These are phyloP conservation scores for Pascua sp. DNA, from an alignment of 1,284 basidiomycete genomes.

Conservation along the genomic window DNA sequence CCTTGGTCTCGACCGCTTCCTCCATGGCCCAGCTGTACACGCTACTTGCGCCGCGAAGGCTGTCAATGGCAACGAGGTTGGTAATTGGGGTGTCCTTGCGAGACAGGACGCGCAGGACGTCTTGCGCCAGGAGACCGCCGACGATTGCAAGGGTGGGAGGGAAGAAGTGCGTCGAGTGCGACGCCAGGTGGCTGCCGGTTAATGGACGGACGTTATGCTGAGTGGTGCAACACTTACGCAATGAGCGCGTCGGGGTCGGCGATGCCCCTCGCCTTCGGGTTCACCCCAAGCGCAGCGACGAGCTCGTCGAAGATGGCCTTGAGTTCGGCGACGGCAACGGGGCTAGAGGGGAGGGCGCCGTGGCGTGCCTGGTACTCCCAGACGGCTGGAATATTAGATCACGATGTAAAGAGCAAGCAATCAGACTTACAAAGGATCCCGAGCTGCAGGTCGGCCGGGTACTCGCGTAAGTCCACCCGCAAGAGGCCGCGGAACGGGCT, in stretches of 20 bases:
- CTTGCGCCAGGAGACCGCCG: slow-evolving; percentile 90
- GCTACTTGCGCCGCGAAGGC: slow-evolving; percentile 57
- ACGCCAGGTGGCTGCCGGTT: slow-evolving; percentile 57
- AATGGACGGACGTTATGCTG: no score
- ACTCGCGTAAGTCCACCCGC: slow-evolving; percentile 70
- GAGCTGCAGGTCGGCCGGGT: slow-evolving; percentile 68
- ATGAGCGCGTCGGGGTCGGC: slow-evolving; percentile 56
- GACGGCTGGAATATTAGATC: slow-evolving; percentile 56
- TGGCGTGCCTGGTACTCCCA: slow-evolving; percentile 76
- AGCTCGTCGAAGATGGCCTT: slow-evolving; percentile 60
- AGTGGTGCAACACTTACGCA: no score
- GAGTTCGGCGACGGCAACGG: slow-evolving; percentile 55
- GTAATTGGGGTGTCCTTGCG: slow-evolving; percentile 86
- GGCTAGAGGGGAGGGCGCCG: slow-evolving; percentile 56
- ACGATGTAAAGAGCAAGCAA: no score
- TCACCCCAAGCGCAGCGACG: slow-evolving; percentile 62
- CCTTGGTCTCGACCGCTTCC: background rate
- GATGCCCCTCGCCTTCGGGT: slow-evolving; percentile 59
- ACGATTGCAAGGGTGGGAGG: slow-evolving; percentile 86
- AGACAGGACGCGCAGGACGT: slow-evolving; percentile 85
- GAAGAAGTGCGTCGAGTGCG: slow-evolving; percentile 77
- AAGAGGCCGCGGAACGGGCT: slow-evolving; percentile 66
- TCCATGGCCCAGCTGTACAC: slow-evolving; percentile 38
- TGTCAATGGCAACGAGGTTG: slow-evolving; percentile 86
- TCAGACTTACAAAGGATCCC: slow-evolving; percentile 64